Percentiles rank a stretch among this genome's conserved stretches.
phyloP scores from a whole-genome alignment of 2,329 filamentous ascomycete genomes.

The Gliomastix tumulicola region DNA sequence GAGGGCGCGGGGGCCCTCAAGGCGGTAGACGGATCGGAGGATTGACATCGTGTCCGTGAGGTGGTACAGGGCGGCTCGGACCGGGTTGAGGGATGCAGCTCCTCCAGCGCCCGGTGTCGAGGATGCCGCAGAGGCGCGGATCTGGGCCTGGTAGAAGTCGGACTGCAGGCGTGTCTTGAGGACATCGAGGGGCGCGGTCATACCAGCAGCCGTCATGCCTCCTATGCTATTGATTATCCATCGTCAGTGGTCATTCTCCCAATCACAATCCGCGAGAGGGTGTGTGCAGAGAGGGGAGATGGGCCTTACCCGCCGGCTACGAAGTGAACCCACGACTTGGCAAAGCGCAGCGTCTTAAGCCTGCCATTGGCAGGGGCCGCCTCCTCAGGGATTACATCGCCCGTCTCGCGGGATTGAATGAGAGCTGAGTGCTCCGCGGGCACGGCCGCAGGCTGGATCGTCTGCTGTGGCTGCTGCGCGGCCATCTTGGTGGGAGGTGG shows the following conservation, averaged over 20 bases:
- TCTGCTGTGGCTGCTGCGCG: neutral
- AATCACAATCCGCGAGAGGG: neutral
- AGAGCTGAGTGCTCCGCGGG: slow-evolving; percentile 30
- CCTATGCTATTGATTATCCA: slow-evolving; percentile 52
- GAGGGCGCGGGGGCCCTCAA: slow-evolving; percentile 78
- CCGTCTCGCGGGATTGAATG: slow-evolving; percentile 55
- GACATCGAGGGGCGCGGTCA: slow-evolving; percentile 92
- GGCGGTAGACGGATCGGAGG: slow-evolving; percentile 68
- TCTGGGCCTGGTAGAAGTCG: slow-evolving; percentile 85
- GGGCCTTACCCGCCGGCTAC: slow-evolving; percentile 74
- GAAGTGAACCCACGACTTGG: slow-evolving; percentile 87
- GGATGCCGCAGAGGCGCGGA: slow-evolving; percentile 60
- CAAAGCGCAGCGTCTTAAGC: slow-evolving; percentile 39
- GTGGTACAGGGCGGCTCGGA: slow-evolving; percentile 64
- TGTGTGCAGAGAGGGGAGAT: neutral
- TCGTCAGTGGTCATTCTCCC: neutral
- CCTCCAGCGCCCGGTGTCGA: too few relatives aligned
- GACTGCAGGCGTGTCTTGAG: slow-evolving; percentile 90
- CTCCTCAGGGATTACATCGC: slow-evolving; percentile 43
- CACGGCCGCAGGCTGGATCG: slow-evolving; percentile 9
- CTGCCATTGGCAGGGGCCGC: slow-evolving; percentile 15
- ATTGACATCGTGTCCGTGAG: slow-evolving; percentile 83
- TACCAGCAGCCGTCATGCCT: slow-evolving; percentile 83
- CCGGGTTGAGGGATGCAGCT: slow-evolving; percentile 53
- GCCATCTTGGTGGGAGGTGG: too few relatives aligned